Evolutionary conservation across 1,284 basidiomycete genomes (phyloP).

Genomic region (Pisolithus thermaeus): DNA sequence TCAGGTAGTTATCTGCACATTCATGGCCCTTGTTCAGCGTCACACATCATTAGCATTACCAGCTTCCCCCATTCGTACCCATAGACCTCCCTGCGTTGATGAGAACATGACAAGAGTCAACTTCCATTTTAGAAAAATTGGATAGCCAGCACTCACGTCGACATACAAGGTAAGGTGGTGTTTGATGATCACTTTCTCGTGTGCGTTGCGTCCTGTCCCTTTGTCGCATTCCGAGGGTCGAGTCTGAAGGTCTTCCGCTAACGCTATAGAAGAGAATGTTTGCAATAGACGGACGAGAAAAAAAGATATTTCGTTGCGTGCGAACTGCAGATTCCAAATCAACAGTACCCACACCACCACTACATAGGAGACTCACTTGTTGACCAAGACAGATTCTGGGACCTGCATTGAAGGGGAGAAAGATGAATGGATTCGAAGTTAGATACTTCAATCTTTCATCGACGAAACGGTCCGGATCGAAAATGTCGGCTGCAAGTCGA

Average conservation of each 20-base stretch:
- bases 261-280: slow-evolving; percentile 25
- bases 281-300: slow-evolving; percentile 37
- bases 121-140: too few species aligned
- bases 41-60: too few species aligned
- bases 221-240: slow-evolving; percentile 25
- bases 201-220: slow-evolving; percentile 15
- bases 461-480: slow-evolving; percentile 37
- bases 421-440: slow-evolving; percentile 33
- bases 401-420: slow-evolving; percentile 36
- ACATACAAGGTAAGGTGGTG: slow-evolving; percentile 50
- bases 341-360: not conserved
- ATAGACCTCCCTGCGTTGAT: too few species aligned
- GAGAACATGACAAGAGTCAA: too few species aligned
- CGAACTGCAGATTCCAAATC: slow-evolving; percentile 25
- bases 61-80: too few species aligned
- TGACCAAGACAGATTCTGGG: slow-evolving; percentile 46
- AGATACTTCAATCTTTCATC: slow-evolving; percentile 29
- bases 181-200: slow-evolving; percentile 24
- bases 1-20: too few species aligned
- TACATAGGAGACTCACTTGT: slow-evolving; percentile 26
- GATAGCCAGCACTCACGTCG: slow-evolving; percentile 13
- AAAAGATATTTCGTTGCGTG: slow-evolving; percentile 36
- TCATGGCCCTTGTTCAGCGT: too few species aligned
- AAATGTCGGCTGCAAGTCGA: slow-evolving; percentile 24
- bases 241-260: slow-evolving; percentile 28